Base-by-base conservation (phyloP, 163 green algal species). In the Dunaliella salina region DNA sequence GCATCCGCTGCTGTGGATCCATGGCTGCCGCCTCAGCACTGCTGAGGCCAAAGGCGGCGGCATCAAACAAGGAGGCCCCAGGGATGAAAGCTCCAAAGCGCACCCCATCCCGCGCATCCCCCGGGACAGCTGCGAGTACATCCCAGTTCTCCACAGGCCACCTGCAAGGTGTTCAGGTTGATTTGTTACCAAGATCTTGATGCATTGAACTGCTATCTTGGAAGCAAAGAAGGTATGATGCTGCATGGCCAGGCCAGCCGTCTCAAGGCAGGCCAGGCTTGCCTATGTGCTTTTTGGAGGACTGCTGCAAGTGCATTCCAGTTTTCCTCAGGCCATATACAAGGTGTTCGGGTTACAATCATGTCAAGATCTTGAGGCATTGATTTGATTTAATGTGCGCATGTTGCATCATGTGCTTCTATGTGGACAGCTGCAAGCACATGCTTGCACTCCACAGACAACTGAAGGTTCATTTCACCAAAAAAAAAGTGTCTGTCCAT, bases 1-100 rank as follows among this genome's bases (percentile, higher is more conserved):
- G 91, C 85, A 96, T 87, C 8, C 94, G 89, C 91, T 97, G 94
- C 91, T 97, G 94, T 0, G 94, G 94, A 88, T 97, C 95, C 89
- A 96, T 95, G 13, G 95, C 86, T 1, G 84, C 69, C 0, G 94
- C 93, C 84, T 97, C 94, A 3, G 86, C 83, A 0, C 86, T 81
- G 33, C 85, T 59, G 5, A 96, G 87, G 81, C 87, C 84, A 80
- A 97, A 96, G 35, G 90, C 87, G 1, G 86, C 83, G 0, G 89
- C 88, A 85, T 98, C 95, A 87, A 97, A 98, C 33, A 45, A 34
- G 32, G 90, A 88, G 1, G 91, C 86, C 83, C 81, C 80, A 1
- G 59, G 15, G 32, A 96, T 84, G 34, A 92, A 93, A 18, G 83
- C 88, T 0, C 90, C 92, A 85, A 96, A 96, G 0, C 92, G 89